Percentiles rank a stretch among this genome's conserved stretches.
These are phyloP conservation scores for Rhazya stricta DNA, from an alignment of 257 asterid genomes.

Conservation along the genomic window DNA sequence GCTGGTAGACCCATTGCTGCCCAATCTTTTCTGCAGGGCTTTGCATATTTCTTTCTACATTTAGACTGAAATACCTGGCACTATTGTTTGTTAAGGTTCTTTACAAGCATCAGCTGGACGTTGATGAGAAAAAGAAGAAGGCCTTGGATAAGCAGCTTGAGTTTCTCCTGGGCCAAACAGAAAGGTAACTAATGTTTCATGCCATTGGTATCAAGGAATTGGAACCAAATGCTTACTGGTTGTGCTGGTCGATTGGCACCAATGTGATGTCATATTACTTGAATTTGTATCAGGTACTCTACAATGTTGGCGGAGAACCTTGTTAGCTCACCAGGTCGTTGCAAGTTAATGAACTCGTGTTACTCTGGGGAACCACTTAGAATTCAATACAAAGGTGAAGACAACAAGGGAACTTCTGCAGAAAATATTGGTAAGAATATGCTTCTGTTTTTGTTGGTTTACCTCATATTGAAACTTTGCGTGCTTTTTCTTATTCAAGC, in stretches of 20 bases:
- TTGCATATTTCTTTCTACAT: slow-evolving; percentile 7
- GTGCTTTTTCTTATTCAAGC: slow-evolving; percentile 28
- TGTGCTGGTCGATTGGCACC: neutral
- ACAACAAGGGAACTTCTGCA: slow-evolving; percentile 30
- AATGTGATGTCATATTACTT: slow-evolving; percentile 10
- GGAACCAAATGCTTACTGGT: neutral
- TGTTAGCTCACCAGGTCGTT: slow-evolving; percentile 49
- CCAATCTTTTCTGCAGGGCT: slow-evolving; percentile 14
- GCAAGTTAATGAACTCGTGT: slow-evolving; percentile 34
- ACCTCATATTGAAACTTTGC: slow-evolving; percentile 14
- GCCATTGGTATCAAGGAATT: neutral
- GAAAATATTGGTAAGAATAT: slow-evolving; percentile 48
- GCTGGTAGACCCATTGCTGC: slow-evolving; percentile 53
- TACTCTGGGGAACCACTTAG: slow-evolving; percentile 38
- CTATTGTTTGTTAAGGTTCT: slow-evolving; percentile 55
- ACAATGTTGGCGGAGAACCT: slow-evolving; percentile 99
- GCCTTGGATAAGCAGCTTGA: slow-evolving; percentile 93
- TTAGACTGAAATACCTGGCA: slow-evolving; percentile 17
- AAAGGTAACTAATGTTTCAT: slow-evolving; percentile 47
- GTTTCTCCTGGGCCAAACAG: slow-evolving; percentile 98
- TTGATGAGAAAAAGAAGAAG: slow-evolving; percentile 90
- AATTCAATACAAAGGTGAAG: slow-evolving; percentile 36
- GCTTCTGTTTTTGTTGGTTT: slow-evolving; percentile 13
- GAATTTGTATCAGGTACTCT: slow-evolving; percentile 60
- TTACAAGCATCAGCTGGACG: slow-evolving; percentile 88